These are phyloP conservation scores for Tolypocladium sp. DNA, from an alignment of 2,329 filamentous ascomycete species.

Conservation along the genomic window DNA sequence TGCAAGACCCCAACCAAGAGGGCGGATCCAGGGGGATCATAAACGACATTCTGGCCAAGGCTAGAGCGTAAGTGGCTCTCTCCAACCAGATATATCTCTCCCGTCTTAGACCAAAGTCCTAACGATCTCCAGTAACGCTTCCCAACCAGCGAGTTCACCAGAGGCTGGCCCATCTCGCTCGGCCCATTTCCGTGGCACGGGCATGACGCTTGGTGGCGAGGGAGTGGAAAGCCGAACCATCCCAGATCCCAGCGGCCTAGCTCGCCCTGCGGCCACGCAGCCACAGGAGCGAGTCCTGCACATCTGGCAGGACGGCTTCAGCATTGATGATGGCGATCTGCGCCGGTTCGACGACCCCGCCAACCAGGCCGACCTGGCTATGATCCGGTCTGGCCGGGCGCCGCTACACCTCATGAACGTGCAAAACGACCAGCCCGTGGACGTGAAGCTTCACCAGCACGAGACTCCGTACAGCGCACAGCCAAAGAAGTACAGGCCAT, in stretches of 20 bases:
- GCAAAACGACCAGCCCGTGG: slow-evolving; percentile 62
- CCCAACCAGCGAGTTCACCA: slow-evolving; percentile 39
- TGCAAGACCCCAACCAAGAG: slow-evolving; percentile 50
- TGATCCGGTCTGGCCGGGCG: slow-evolving; percentile 70
- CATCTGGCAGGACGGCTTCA: slow-evolving; percentile 78
- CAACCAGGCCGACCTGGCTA: slow-evolving; percentile 61
- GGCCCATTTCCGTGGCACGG: slow-evolving; percentile 57
- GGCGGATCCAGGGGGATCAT: slow-evolving; percentile 46
- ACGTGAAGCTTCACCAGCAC: slow-evolving; percentile 71
- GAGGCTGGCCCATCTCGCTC: slow-evolving; percentile 42
- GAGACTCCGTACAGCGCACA: slow-evolving; percentile 61
- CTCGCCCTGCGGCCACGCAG: slow-evolving; percentile 21
- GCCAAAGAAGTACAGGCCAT: slow-evolving; percentile 69
- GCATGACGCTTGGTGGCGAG: slow-evolving; percentile 71
- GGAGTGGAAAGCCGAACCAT: slow-evolving; percentile 61
- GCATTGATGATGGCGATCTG: slow-evolving; percentile 71
- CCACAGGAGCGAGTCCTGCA: slow-evolving; percentile 63
- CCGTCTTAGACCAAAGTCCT: background rate
- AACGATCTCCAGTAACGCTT: slow-evolving; percentile 43
- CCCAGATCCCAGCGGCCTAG: slow-evolving; percentile 43
- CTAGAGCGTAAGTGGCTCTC: slow-evolving; percentile 40
- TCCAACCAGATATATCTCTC: slow-evolving; percentile 5
- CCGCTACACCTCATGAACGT: slow-evolving; percentile 74
- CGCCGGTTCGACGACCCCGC: slow-evolving; percentile 70
- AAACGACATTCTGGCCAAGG: slow-evolving; percentile 55